These are phyloP conservation scores for Arachis stenosperma DNA, from an alignment of 306 rosid species.

Conservation along the genomic window DNA sequence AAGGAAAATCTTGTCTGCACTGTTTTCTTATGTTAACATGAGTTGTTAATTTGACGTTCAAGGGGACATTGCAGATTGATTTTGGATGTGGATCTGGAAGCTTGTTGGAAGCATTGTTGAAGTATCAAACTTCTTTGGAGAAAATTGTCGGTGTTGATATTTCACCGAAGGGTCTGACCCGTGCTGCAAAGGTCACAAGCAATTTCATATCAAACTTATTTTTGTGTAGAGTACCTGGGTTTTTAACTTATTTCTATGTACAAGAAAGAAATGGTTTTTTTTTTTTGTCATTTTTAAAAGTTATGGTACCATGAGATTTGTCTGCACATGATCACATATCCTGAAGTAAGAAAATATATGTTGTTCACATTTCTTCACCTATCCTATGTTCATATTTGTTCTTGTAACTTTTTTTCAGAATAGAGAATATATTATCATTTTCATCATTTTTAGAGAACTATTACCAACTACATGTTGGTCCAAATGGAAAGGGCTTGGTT, in stretches of 20 bases:
- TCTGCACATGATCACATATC: conserved; percentile 6
- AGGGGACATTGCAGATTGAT: conserved; percentile 69
- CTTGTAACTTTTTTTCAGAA: conserved; percentile 4
- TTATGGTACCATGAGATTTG: conserved; percentile 4
- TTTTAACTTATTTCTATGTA: neutral
- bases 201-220: conserved; percentile 24
- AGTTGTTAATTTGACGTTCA: conserved; percentile 42
- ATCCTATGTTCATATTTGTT: conserved; percentile 11
- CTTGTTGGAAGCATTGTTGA: conserved; percentile 86
- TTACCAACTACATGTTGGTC: no score
- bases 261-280: conserved; percentile 5
- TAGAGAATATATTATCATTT: conserved; percentile 8
- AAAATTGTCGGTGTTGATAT: conserved; percentile 90
- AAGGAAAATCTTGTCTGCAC: conserved; percentile 36
- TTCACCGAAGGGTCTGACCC: conserved; percentile 78
- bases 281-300: neutral
- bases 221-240: conserved; percentile 8
- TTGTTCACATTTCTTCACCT: neutral
- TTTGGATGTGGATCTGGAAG: conserved; percentile 99
- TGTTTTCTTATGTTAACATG: conserved; percentile 24
- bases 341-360: conserved; percentile 2
- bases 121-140: conserved; percentile 70
- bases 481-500: no score
- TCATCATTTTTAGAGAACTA: no score
- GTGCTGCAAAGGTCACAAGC: conserved; percentile 84